Evolutionary conservation across 2,329 filamentous ascomycete genomes (phyloP).

Genomic region (Parasarocladium wereldwijsianum): DNA sequence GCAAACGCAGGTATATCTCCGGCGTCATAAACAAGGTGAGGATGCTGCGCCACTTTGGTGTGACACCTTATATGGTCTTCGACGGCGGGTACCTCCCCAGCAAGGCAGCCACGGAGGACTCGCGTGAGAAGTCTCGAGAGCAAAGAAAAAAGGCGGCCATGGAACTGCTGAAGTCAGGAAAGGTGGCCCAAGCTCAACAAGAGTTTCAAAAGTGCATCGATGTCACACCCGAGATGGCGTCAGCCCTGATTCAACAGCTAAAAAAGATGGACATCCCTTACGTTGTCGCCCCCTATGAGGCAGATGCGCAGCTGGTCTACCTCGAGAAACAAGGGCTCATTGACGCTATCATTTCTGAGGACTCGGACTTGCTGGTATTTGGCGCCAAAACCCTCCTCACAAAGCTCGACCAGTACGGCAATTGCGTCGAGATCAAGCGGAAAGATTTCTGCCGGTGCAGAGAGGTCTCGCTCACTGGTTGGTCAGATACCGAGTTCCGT

Average conservation of each 20-base stretch:
- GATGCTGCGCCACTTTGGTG: constrained; percentile 87
- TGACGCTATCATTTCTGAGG: constrained; percentile 82
- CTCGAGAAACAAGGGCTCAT: constrained; percentile 76
- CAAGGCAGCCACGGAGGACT: constrained; percentile 75
- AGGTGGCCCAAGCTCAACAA: constrained; percentile 61
- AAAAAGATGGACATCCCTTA: constrained; percentile 70
- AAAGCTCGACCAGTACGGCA: constrained; percentile 86
- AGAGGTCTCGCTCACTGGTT: constrained; percentile 78
- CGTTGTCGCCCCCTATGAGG: constrained; percentile 92
- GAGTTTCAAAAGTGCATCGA: constrained; percentile 94
- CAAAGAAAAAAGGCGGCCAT: constrained; percentile 63
- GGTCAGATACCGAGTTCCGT: constrained; percentile 83
- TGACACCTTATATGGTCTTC: constrained; percentile 91
- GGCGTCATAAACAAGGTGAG: constrained; percentile 80
- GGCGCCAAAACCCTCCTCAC: constrained; percentile 82
- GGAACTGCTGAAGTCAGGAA: constrained; percentile 70
- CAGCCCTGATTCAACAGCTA: constrained; percentile 78
- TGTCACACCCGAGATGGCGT: constrained; percentile 91
- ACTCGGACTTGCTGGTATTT: constrained; percentile 92
- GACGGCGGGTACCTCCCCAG: constrained; percentile 91
- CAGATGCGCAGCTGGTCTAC: constrained; percentile 92
- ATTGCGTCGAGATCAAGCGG: constrained; percentile 83
- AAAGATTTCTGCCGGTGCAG: constrained; percentile 78
- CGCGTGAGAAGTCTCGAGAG: constrained; percentile 59
- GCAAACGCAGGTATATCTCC: constrained; percentile 57